A percentile compares a stretch with the other conserved stretches of the same genome.
These are phyloP conservation scores for Candida maesae DNA, from an alignment of 805 yeast species.

Conservation along the genomic window DNA sequence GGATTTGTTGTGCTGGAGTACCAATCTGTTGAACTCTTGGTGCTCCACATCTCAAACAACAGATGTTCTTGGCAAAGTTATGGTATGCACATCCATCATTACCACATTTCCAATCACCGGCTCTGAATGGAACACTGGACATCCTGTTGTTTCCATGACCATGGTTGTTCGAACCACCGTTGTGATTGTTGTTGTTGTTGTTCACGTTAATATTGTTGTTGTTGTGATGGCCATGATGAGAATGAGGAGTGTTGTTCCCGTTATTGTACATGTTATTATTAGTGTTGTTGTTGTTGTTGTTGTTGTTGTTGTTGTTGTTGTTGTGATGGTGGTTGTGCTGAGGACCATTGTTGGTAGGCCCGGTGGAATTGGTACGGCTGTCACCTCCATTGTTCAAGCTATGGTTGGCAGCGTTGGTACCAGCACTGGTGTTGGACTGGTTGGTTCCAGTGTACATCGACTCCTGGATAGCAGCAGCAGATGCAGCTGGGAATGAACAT, in stretches of 20 bases:
- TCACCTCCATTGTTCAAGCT: conserved; percentile 9
- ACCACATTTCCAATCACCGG: conserved; percentile 94
- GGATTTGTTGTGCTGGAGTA: not conserved
- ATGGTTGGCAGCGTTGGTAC: conserved; percentile 3
- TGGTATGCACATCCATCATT: conserved; percentile 79
- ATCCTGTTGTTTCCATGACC: conserved; percentile 24
- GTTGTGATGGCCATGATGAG: conserved; percentile 19
- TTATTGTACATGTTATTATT: conserved; percentile 12
- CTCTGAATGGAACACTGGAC: conserved; percentile 83
- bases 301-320: conserved; percentile 16
- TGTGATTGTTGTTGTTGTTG: conserved; percentile 20
- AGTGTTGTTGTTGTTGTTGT: conserved; percentile 21
- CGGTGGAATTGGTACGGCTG: conserved; percentile 2
- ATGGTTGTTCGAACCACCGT: conserved; percentile 15
- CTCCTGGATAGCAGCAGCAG: conserved; percentile 67
- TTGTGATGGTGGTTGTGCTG: conserved; percentile 19
- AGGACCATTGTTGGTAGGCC: conserved; percentile 9
- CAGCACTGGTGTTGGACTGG: conserved; percentile 3
- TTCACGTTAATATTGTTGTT: conserved; percentile 14
- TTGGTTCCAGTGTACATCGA: conserved; percentile 30
- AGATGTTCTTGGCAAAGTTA: conserved; percentile 86
- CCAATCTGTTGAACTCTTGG: conserved; percentile 39
- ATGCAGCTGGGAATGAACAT: conserved; percentile 81
- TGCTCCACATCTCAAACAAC: conserved; percentile 85
- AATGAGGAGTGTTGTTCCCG: conserved; percentile 13